phyloP scores from a whole-genome alignment of 1,284 basidiomycete genomes.

The Vanrija sp. region DNA sequence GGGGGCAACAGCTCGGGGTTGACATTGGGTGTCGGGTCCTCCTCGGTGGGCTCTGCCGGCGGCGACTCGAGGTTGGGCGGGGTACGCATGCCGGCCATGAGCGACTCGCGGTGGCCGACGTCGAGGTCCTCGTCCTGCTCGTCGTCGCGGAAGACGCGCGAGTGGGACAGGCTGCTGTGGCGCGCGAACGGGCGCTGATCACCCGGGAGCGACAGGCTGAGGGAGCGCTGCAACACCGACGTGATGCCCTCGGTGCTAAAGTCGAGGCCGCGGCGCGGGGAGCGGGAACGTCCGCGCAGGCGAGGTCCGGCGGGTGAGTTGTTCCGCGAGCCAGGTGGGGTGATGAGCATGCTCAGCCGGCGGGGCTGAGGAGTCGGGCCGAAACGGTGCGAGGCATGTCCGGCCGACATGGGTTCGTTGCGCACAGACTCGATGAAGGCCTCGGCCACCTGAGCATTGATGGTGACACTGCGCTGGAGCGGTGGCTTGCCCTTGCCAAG shows the following conservation, averaged over 20 bases:
- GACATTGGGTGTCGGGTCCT: constrained; percentile 17
- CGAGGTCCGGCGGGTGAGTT: constrained; percentile 20
- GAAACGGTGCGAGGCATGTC: background rate
- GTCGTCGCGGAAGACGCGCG: constrained; percentile 9
- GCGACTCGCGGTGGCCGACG: constrained; percentile 12
- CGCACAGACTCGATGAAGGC: background rate
- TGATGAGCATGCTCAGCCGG: constrained; percentile 30
- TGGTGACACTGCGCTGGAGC: constrained; percentile 7
- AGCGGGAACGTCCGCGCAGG: constrained; percentile 19
- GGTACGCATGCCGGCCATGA: constrained; percentile 10
- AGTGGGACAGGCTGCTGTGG: constrained; percentile 13
- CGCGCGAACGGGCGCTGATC: constrained; percentile 12
- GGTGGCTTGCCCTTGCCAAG: background rate
- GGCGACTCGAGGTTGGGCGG: constrained; percentile 10
- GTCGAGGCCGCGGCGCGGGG: constrained; percentile 20
- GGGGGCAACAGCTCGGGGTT: constrained; percentile 42
- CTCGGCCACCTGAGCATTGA: constrained; percentile 9
- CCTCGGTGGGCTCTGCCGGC: background rate
- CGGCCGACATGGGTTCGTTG: background rate
- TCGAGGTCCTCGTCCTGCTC: constrained; percentile 22
- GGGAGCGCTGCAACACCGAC: constrained; percentile 32
- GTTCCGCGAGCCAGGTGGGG: constrained; percentile 35
- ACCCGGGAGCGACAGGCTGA: constrained; percentile 14
- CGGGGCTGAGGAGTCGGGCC: constrained; percentile 28
- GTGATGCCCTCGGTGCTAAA: constrained; percentile 34